These are phyloP conservation scores for Oidiodendron maius DNA, from an alignment of 495 filamentous ascomycete genomes.

Conservation along the genomic window DNA sequence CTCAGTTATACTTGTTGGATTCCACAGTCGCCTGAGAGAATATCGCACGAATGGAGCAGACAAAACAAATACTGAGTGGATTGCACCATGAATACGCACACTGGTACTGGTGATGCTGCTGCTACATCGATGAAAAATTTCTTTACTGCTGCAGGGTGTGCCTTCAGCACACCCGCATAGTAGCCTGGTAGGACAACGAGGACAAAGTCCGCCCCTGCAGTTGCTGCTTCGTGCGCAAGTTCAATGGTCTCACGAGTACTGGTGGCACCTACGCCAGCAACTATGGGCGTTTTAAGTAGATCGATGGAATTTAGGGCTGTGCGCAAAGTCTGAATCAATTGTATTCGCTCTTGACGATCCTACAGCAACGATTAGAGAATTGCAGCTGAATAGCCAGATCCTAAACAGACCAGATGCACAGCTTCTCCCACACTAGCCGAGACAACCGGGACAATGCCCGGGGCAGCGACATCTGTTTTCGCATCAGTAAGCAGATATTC, in stretches of 20 bases:
- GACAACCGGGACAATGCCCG: too few relatives aligned
- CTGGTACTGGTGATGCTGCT: not conserved
- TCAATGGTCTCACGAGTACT: conserved; percentile 22
- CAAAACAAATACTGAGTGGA: too few relatives aligned
- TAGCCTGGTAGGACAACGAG: conserved; percentile 27
- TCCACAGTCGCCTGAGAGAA: too few relatives aligned
- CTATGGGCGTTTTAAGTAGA: conserved; percentile 23
- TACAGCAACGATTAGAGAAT: too few relatives aligned
- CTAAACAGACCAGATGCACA: too few relatives aligned
- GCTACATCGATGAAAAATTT: conserved; percentile 3
- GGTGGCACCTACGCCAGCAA: conserved; percentile 19
- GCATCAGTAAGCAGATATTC: too few relatives aligned
- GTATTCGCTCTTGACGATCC: conserved; percentile 5
- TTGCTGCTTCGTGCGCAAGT: conserved; percentile 22
- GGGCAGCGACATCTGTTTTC: too few relatives aligned
- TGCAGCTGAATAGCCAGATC: too few relatives aligned
- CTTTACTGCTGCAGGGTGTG: not conserved
- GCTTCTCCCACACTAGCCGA: too few relatives aligned
- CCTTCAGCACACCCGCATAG: conserved; percentile 17
- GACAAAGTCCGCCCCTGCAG: conserved; percentile 30
- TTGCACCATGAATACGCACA: too few relatives aligned
- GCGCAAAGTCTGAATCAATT: not conserved
- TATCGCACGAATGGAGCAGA: too few relatives aligned
- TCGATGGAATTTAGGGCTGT: conserved; percentile 16
- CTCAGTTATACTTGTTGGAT: too few relatives aligned